Conservation (phyloP, 2,329 filamentous ascomycete genomes). For the Aureobasidium vineae region DNA sequence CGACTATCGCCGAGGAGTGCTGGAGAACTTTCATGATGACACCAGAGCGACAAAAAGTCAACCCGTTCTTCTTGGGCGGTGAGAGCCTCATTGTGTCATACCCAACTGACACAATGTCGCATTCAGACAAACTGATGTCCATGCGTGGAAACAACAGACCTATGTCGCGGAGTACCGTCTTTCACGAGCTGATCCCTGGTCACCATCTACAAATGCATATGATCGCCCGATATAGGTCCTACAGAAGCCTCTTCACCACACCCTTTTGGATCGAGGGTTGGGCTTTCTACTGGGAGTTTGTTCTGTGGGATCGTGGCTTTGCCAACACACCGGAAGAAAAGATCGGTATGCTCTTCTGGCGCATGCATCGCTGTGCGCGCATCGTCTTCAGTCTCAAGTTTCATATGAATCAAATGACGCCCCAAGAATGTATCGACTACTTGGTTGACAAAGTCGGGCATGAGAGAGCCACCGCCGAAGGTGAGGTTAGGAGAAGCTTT, state of each 20-base stretch:
- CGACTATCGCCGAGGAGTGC: slow-evolving; percentile 53
- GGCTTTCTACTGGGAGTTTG: slow-evolving; percentile 62
- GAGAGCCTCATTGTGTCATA: slow-evolving; percentile 56
- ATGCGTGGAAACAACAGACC: slow-evolving; percentile 60
- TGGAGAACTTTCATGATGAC: slow-evolving; percentile 60
- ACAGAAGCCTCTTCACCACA: slow-evolving; percentile 55
- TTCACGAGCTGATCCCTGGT: slow-evolving; percentile 62
- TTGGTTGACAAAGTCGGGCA: slow-evolving; percentile 59
- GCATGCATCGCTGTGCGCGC: slow-evolving; percentile 61
- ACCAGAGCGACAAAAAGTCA: slow-evolving; percentile 53
- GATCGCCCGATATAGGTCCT: slow-evolving; percentile 48
- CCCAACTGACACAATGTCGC: slow-evolving; percentile 53
- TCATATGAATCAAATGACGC: slow-evolving; percentile 55
- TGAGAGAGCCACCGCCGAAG: slow-evolving; percentile 59
- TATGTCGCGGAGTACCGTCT: slow-evolving; percentile 58
- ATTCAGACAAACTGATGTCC: slow-evolving; percentile 58
- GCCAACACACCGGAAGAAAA: slow-evolving; percentile 52
- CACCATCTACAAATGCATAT: slow-evolving; percentile 57
- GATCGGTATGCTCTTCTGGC: slow-evolving; percentile 61
- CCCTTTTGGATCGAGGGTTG: slow-evolving; percentile 62
- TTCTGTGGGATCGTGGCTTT: slow-evolving; percentile 57
- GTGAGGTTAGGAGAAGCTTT: slow-evolving; percentile 58
- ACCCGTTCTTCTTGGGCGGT: slow-evolving; percentile 61
- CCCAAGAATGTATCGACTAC: slow-evolving; percentile 57
- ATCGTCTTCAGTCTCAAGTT: slow-evolving; percentile 60